Conservation (phyloP, 306 rosid species). For the Argentina anserina region DNA sequence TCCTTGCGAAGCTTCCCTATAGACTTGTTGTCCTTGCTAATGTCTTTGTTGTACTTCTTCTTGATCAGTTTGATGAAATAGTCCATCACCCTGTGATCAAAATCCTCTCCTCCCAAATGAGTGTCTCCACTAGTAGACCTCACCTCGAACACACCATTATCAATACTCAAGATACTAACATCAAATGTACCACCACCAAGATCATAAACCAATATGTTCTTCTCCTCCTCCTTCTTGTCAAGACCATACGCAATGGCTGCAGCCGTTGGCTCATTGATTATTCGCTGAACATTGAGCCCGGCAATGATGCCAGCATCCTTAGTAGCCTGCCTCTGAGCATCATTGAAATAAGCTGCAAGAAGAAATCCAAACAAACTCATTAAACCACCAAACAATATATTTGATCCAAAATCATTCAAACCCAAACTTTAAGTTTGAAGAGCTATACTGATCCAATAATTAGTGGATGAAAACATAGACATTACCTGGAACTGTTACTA, state of each 20-base stretch:
- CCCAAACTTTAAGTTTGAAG: too few species aligned
- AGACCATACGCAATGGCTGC: slow-evolving; percentile 54
- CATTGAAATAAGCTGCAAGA: slow-evolving; percentile 51
- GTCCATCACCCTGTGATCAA: slow-evolving; percentile 56
- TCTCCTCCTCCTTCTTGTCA: slow-evolving; percentile 48
- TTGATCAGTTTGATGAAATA: slow-evolving; percentile 50
- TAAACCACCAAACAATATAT: background rate
- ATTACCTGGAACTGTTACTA: slow-evolving; percentile 55
- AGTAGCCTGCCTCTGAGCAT: slow-evolving; percentile 54
- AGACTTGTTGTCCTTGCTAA: slow-evolving; percentile 46
- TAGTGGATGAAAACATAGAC: background rate
- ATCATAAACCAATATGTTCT: slow-evolving; percentile 47
- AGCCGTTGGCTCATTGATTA: slow-evolving; percentile 52
- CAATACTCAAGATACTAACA: slow-evolving; percentile 57
- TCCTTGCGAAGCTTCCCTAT: slow-evolving; percentile 53
- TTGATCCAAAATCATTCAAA: background rate
- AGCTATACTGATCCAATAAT: background rate
- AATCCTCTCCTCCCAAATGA: slow-evolving; percentile 65
- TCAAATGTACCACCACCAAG: slow-evolving; percentile 70
- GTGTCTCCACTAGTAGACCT: slow-evolving; percentile 54
- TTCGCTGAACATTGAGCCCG: slow-evolving; percentile 44
- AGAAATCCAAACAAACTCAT: slow-evolving; percentile 5
- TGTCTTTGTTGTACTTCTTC: slow-evolving; percentile 45
- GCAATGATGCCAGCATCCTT: slow-evolving; percentile 52
- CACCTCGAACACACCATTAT: slow-evolving; percentile 59